phyloP scores from a whole-genome alignment of 148 eudicot species.

The Vaccinium vitisidaea region DNA sequence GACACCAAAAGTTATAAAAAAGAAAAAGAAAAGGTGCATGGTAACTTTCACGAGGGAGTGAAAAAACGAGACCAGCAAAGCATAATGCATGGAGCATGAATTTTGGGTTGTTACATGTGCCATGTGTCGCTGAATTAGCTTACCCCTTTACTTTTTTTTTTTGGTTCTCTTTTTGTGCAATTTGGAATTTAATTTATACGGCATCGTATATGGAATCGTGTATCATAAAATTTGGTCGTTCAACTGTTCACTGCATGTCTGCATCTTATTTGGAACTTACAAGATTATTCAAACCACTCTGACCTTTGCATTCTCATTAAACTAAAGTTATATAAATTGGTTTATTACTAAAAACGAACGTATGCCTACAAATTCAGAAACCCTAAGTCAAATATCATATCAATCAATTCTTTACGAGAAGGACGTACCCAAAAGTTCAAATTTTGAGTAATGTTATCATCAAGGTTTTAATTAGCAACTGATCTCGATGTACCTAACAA shows the following conservation, averaged over 20 bases:
- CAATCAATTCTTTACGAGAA: too few species aligned
- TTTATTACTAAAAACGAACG: too few species aligned
- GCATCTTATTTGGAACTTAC: neutral
- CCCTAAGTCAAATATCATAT: neutral
- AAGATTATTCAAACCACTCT: neutral
- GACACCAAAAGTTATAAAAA: too few species aligned
- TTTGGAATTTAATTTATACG: neutral
- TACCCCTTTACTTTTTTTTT: neutral
- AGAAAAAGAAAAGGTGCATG: too few species aligned
- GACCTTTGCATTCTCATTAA: neutral
- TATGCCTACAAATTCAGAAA: too few species aligned
- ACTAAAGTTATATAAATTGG: neutral
- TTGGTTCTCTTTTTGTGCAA: too few species aligned
- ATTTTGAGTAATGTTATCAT: too few species aligned
- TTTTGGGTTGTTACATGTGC: constrained; percentile 15
- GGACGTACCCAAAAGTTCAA: too few species aligned
- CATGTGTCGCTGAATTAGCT: neutral
- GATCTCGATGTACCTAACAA: too few species aligned
- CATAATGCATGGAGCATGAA: neutral
- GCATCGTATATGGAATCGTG: neutral
- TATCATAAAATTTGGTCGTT: constrained; percentile 13
- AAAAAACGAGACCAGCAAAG: constrained; percentile 20
- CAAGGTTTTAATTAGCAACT: too few species aligned
- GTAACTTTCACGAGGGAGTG: neutral
- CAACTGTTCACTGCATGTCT: neutral